phyloP scores from a whole-genome alignment of 2,329 filamentous ascomycete species.

The Trichoderma semiorbis region DNA sequence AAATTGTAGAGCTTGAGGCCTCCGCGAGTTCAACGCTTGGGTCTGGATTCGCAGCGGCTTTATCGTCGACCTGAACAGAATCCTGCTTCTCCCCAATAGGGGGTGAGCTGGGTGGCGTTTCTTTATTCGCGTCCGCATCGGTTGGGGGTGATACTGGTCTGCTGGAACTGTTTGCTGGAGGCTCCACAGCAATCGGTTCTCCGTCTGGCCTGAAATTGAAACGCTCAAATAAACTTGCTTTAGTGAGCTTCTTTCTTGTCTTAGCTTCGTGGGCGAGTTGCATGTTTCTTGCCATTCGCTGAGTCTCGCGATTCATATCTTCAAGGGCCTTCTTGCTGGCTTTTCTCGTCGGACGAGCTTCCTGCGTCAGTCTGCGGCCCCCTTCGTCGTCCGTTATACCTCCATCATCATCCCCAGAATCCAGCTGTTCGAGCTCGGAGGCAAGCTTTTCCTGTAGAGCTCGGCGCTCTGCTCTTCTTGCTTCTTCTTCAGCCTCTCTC shows the following conservation, averaged over 20 bases:
- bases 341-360: slow-evolving; percentile 69
- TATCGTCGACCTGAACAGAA: slow-evolving; percentile 6
- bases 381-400: slow-evolving; percentile 60
- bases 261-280: slow-evolving; percentile 86
- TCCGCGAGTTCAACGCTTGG: slow-evolving; percentile 38
- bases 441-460: slow-evolving; percentile 36
- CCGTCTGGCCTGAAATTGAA: slow-evolving; percentile 68
- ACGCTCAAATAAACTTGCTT: slow-evolving; percentile 74
- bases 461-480: slow-evolving; percentile 43
- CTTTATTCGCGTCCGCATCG: slow-evolving; percentile 49
- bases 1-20: slow-evolving; percentile 29
- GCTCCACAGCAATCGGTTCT: slow-evolving; percentile 27
- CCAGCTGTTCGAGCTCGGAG: slow-evolving; percentile 35
- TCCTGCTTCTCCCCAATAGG: slow-evolving; percentile 36
- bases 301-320: slow-evolving; percentile 93
- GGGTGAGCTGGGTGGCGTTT: slow-evolving; percentile 72
- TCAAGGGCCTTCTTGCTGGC: slow-evolving; percentile 93
- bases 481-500: slow-evolving; percentile 58
- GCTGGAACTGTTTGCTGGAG: slow-evolving; percentile 53
- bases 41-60: slow-evolving; percentile 25
- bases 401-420: slow-evolving; percentile 41
- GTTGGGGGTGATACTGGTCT: slow-evolving; percentile 49
- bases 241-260: slow-evolving; percentile 87
- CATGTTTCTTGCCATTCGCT: slow-evolving; percentile 84
- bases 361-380: slow-evolving; percentile 65